These are phyloP conservation scores for Ascochyta koolunga DNA, from an alignment of 2,329 filamentous ascomycete species.

Conservation along the genomic window DNA sequence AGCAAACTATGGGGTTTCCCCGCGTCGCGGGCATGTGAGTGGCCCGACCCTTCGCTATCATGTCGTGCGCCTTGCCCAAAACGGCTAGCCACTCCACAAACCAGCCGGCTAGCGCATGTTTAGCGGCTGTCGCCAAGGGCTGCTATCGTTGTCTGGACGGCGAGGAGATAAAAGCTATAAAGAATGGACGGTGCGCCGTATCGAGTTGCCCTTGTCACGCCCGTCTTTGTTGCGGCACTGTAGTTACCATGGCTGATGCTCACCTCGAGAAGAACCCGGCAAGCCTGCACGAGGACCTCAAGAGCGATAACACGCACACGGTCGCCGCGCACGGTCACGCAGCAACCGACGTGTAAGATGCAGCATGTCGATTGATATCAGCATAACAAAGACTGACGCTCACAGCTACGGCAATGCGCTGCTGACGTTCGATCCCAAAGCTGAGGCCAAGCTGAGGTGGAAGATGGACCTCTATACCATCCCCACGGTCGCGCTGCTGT, in stretches of 20 bases:
- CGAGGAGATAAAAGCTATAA: constrained; percentile 4
- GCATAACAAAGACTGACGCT: constrained; percentile 7
- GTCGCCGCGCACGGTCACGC: constrained; percentile 37
- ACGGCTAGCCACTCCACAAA: background rate
- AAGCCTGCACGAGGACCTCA: constrained; percentile 38
- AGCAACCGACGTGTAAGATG: constrained; percentile 40
- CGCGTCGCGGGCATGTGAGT: background rate
- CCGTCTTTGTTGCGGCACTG: background rate
- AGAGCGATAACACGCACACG: constrained; percentile 31
- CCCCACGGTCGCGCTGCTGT: constrained; percentile 69
- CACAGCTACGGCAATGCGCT: constrained; percentile 43
- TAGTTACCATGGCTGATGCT: constrained; percentile 3
- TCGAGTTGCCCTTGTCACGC: constrained; percentile 5
- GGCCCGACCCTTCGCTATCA: background rate
- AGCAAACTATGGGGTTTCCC: constrained; percentile 6
- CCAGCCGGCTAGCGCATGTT: background rate
- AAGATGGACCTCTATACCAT: constrained; percentile 72
- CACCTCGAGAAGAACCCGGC: constrained; percentile 22
- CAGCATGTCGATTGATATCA: background rate
- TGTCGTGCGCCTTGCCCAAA: background rate
- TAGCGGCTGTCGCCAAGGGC: constrained; percentile 7
- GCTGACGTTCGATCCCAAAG: constrained; percentile 58
- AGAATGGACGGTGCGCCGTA: constrained; percentile 11
- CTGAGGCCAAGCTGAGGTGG: constrained; percentile 62
- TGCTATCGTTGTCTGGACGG: constrained; percentile 4